These are phyloP conservation scores for Didymella lethalis DNA, from an alignment of 2,329 filamentous ascomycete genomes.

Conservation along the genomic window DNA sequence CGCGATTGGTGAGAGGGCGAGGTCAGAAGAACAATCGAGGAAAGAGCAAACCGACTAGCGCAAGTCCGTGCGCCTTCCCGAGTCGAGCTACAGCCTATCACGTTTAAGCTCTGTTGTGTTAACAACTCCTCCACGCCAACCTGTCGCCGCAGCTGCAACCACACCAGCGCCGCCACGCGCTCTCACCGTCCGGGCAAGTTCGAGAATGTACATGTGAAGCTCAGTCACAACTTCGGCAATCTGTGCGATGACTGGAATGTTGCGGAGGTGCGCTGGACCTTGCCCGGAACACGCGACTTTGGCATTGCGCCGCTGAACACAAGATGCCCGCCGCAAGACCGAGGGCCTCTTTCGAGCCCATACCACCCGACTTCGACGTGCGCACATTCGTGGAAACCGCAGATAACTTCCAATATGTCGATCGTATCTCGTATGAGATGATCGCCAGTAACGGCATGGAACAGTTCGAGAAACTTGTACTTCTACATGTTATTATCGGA, in stretches of 20 bases:
- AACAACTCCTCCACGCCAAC: background rate
- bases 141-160: background rate
- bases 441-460: conserved; percentile 79
- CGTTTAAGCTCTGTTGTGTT: conserved; percentile 9
- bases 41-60: conserved; percentile 14
- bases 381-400: conserved; percentile 76
- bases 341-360: conserved; percentile 89
- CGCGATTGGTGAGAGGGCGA: conserved; percentile 10
- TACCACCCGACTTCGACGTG: conserved; percentile 85
- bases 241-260: background rate
- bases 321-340: conserved; percentile 80
- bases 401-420: conserved; percentile 86
- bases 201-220: background rate
- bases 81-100: conserved; percentile 13
- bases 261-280: background rate
- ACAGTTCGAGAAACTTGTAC: conserved; percentile 84
- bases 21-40: background rate
- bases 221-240: background rate
- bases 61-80: conserved; percentile 8
- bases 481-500: conserved; percentile 81
- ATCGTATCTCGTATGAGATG: conserved; percentile 78
- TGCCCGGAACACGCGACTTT: background rate
- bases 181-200: background rate
- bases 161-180: background rate
- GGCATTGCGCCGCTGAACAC: background rate